Evolutionary conservation across 305 asterid genomes (phyloP), one percentile per base, ranked within the genome.

Genomic region (Fraxinus dipetala): DNA sequence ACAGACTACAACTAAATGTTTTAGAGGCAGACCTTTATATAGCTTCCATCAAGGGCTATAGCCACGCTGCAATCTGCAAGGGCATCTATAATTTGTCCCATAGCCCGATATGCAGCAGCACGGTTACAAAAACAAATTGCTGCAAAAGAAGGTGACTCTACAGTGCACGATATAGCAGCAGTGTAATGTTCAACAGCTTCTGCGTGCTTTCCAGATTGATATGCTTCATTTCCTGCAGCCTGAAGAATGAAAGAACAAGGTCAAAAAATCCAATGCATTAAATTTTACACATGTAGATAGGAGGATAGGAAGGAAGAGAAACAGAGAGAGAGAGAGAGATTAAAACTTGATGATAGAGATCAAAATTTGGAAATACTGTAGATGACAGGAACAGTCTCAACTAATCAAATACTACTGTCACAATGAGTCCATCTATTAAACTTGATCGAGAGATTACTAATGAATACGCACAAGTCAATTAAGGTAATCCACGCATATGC

Each of bases 51-150:
- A 80, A 96, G 97, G 76, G 99, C 98, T 73, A 94, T 91, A 83
- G 99, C 98, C 80, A 93, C 89, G 91, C 93, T 91, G 92, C 98
- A 96, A 87, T 96, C 99, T 59, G 99, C 93, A 80, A 96, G 88
- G 80, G 99, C 99, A 84, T 94, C 99, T 79, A 92, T 76, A 82
- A 90, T 91, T 85, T 96, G 99, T 78, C 97, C 97, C 96, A 91
- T 85, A 80, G 96, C 93, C 81, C 95, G 88, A 87, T 92, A 94
- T 72, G 98, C 98, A 80, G 98, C 98, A 78, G 99, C 99, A 54
- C 99, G 98, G 83, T 96, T 96, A 86, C 99, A 91, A 36, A 93
- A 96, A 85, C 99, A 96, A 78, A 94, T 92, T 63, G 99, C 98
- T 59, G 97, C 85, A 89, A 94, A 96, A 87, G 98, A 95, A 26